Evolutionary conservation across 768 basidiomycete genomes (phyloP).

Genomic region (Leccinum longicurvipes): DNA sequence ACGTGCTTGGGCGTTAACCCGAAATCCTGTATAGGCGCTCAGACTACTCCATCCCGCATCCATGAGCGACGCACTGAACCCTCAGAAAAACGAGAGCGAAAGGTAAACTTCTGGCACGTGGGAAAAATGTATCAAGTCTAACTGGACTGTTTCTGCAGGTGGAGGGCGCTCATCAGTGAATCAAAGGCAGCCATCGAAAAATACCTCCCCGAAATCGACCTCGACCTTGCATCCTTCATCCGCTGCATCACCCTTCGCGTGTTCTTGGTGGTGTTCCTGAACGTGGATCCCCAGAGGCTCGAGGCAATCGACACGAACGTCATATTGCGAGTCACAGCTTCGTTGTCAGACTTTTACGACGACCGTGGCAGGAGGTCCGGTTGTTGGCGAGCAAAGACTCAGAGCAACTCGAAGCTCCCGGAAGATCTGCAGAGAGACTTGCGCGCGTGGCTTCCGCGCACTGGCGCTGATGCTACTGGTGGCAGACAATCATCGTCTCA

Average conservation of each 20-base stretch:
- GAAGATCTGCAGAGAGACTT: conserved; percentile 36
- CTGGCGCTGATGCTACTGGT: background rate
- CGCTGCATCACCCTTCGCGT: conserved; percentile 43
- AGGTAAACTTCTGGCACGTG: conserved; percentile 11
- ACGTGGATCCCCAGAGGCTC: conserved; percentile 23
- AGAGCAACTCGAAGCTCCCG: conserved; percentile 22
- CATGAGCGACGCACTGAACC: conserved; percentile 4
- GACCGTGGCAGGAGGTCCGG: conserved; percentile 2
- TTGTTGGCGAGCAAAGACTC: conserved; percentile 1
- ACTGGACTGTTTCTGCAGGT: conserved; percentile 12
- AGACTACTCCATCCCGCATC: background rate
- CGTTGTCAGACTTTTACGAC: conserved; percentile 47
- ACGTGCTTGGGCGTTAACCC: conserved; percentile 6
- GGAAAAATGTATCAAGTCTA: background rate
- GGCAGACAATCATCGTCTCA: background rate
- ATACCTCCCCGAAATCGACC: conserved; percentile 13
- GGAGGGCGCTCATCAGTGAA: conserved; percentile 11
- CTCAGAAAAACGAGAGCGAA: conserved; percentile 1
- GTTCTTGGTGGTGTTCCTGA: conserved; percentile 42
- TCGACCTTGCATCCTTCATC: conserved; percentile 39
- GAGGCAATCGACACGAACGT: conserved; percentile 30
- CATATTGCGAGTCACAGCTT: conserved; percentile 29
- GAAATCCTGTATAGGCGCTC: conserved; percentile 4
- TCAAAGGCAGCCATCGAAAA: conserved; percentile 8
- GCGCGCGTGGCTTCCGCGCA: conserved; percentile 37